A percentile compares a stretch with the other conserved stretches of the same genome.
Conservation (phyloP, 2,329 filamentous ascomycete genomes). For the Thielaviopsis musarum region DNA sequence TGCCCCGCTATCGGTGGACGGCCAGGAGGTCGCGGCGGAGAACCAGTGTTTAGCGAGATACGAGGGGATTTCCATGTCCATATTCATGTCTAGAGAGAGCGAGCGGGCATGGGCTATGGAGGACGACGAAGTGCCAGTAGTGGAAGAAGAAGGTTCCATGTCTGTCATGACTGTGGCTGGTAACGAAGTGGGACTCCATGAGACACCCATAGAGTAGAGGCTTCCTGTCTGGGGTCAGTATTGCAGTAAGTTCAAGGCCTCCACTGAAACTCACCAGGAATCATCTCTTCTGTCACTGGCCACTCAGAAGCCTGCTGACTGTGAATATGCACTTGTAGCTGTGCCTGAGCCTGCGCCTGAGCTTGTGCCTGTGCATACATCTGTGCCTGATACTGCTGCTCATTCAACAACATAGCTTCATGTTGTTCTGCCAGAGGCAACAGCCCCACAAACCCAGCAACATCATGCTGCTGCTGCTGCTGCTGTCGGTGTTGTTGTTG, state of each 20-base stretch:
- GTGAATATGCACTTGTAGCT: neutral
- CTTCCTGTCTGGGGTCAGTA: conserved; percentile 14
- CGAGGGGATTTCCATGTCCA: conserved; percentile 5
- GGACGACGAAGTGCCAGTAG: neutral
- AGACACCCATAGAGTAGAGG: conserved; percentile 22
- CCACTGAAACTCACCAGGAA: conserved; percentile 11
- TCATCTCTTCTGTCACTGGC: conserved; percentile 15
- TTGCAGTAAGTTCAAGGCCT: neutral
- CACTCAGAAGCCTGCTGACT: neutral
- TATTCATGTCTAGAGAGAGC: conserved; percentile 16
- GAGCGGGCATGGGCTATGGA: conserved; percentile 19
- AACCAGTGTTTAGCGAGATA: conserved; percentile 15
- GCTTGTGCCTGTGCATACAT: conserved; percentile 2
- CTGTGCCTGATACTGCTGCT: conserved; percentile 3
- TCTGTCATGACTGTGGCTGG: conserved; percentile 12
- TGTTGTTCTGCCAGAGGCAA: neutral
- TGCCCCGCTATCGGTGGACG: conserved; percentile 11
- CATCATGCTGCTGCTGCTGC: neutral
- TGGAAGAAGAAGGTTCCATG: neutral
- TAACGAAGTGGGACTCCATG: conserved; percentile 23
- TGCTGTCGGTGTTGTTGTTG: neutral
- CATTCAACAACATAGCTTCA: conserved; percentile 1
- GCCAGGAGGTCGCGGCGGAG: conserved; percentile 15
- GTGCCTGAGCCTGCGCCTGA: neutral
- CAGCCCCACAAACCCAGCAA: neutral